phyloP scores from a whole-genome alignment of 768 basidiomycete genomes.

The Boletus vermiculosoides region DNA sequence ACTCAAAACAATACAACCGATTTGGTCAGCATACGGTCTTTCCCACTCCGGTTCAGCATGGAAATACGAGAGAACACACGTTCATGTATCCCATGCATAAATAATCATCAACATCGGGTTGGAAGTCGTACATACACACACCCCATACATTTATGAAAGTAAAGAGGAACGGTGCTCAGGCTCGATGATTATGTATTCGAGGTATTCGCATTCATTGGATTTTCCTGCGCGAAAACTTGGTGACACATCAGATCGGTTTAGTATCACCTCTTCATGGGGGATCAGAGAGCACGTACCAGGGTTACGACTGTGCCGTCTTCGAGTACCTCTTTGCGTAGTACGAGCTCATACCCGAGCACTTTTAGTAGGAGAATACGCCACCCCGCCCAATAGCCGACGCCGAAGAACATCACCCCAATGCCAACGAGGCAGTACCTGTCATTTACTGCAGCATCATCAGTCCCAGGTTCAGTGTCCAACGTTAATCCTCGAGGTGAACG shows the following conservation, averaged over 20 bases:
- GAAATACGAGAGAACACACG: neutral
- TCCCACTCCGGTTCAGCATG: neutral
- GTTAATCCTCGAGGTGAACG: constrained; percentile 18
- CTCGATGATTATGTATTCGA: neutral
- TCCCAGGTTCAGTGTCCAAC: neutral
- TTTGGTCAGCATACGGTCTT: neutral
- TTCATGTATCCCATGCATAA: neutral
- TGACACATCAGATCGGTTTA: neutral
- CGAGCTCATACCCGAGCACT: constrained; percentile 48
- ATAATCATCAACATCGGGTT: neutral
- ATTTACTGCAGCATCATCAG: neutral
- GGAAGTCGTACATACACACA: neutral
- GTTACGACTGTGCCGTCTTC: constrained; percentile 55
- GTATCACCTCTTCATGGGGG: too few relatives aligned
- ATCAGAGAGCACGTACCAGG: constrained; percentile 35
- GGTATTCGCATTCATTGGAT: neutral
- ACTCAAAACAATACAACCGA: neutral
- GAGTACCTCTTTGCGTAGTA: constrained; percentile 46
- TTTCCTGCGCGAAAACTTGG: constrained; percentile 16
- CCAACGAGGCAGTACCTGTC: constrained; percentile 52
- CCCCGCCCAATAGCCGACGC: constrained; percentile 51
- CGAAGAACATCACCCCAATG: constrained; percentile 44
- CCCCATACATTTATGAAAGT: neutral
- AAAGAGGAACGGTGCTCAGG: neutral
- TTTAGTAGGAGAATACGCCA: constrained; percentile 52